These are phyloP conservation scores for Claviceps pazoutovae DNA, from an alignment of 2,329 filamentous ascomycete species.

Conservation along the genomic window DNA sequence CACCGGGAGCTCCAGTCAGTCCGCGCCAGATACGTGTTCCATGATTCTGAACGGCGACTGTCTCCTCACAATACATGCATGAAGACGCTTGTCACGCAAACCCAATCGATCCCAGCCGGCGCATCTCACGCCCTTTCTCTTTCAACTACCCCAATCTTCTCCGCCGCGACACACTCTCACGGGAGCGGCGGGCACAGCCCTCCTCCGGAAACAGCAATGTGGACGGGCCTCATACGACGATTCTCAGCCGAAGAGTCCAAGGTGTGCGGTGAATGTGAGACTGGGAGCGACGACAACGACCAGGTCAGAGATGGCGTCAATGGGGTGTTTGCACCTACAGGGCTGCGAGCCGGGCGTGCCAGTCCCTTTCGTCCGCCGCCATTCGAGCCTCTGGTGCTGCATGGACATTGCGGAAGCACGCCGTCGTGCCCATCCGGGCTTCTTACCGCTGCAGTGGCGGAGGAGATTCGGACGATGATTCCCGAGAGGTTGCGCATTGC, in stretches of 20 bases:
- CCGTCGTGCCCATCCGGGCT: constrained; percentile 45
- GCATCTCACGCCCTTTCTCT: background rate
- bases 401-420: constrained; percentile 50
- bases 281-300: constrained; percentile 6
- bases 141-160: background rate
- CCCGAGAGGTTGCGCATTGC: constrained; percentile 76
- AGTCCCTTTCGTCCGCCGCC: constrained; percentile 82
- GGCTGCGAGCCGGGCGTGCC: constrained; percentile 33
- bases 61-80: background rate
- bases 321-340: constrained; percentile 37
- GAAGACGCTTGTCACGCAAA: background rate
- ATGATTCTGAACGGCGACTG: constrained; percentile 1
- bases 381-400: constrained; percentile 63
- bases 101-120: background rate
- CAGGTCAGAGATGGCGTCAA: constrained; percentile 33
- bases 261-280: constrained; percentile 16
- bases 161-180: too few species aligned
- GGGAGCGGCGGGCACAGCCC: too few species aligned
- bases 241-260: constrained; percentile 38
- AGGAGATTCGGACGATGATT: constrained; percentile 83
- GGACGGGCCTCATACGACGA: constrained; percentile 53
- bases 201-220: constrained; percentile 20
- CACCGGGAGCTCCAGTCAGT: background rate
- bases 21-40: background rate
- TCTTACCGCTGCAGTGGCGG: constrained; percentile 60